Percentiles rank a stretch among this genome's conserved stretches.
phyloP scores from a whole-genome alignment of 352 stramenopile species.

The Globisporangium canariense region DNA sequence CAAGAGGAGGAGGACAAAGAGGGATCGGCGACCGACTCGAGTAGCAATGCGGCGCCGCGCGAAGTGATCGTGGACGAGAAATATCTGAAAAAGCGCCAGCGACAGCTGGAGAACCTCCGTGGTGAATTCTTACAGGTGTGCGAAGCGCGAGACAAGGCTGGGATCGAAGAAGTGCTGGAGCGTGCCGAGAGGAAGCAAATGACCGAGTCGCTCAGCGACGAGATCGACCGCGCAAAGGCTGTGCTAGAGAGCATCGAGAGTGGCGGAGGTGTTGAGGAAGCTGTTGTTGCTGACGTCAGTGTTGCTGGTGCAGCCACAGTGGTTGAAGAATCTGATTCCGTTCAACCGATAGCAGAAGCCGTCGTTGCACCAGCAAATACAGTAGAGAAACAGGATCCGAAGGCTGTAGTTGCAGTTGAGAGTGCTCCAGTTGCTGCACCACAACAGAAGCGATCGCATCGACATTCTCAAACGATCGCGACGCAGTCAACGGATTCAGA shows the following conservation, averaged over 20 bases:
- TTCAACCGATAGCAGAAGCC: not conserved
- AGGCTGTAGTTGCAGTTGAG: no score
- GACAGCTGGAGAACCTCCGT: slow-evolving; percentile 71
- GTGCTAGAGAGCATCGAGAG: slow-evolving; percentile 40
- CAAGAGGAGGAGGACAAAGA: slow-evolving; percentile 25
- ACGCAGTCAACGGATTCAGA: not conserved
- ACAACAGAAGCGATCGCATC: slow-evolving; percentile 2
- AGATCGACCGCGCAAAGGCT: slow-evolving; percentile 40
- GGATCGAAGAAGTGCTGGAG: slow-evolving; percentile 60
- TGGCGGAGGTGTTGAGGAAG: slow-evolving; percentile 14
- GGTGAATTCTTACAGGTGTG: slow-evolving; percentile 39
- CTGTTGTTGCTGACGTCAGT: not conserved
- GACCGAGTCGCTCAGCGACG: slow-evolving; percentile 52
- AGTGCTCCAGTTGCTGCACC: not conserved
- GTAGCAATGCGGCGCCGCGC: slow-evolving; percentile 17
- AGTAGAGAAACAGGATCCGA: not conserved
- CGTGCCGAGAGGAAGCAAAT: slow-evolving; percentile 76
- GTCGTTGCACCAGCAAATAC: not conserved
- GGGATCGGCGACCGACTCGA: slow-evolving; percentile 17
- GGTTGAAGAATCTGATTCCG: not conserved
- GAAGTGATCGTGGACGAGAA: slow-evolving; percentile 70
- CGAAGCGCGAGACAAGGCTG: slow-evolving; percentile 30
- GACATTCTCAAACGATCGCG: not conserved
- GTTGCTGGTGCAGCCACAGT: not conserved
- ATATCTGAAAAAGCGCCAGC: slow-evolving; percentile 74